Evolutionary conservation across 2,329 filamentous ascomycete genomes (phyloP), one percentile per base, ranked within the genome.

Genomic region (Penicillium frequentans): DNA sequence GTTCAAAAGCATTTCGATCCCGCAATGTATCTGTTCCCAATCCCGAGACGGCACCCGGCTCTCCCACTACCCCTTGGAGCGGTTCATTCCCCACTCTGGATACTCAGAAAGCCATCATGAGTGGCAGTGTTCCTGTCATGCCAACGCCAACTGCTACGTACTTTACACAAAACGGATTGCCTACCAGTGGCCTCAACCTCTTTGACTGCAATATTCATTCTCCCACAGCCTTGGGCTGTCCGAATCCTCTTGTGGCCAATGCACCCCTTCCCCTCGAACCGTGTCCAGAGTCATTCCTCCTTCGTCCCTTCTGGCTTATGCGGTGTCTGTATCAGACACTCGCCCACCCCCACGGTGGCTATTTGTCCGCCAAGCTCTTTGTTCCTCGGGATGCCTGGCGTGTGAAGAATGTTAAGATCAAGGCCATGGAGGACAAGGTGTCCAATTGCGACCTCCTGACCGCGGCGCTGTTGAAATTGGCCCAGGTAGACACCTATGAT

Each of bases 291-390:
- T 91, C 96, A 42, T 88, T 89, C 58, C 83, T 97, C 67, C 82
- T 98, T n/a, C 87, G 95, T 21, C 96, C 95, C 2, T 99, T 97
- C 74, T 99, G 95, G 95, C 81, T 99, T 45, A 96, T 99, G 91
- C 87, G 95, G 54, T 93, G 90, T 60, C 82, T 99, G 26, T 96
- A 95, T 70, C 91, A 97, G 72, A 96, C 93, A 0, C 86, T 99
- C 45, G 89, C 88, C 19, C 93, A 99, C 69, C 91, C 93, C 2
- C 87, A 91, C 24, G 95, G 95, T 37, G 95, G 93, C 16, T 99
- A 97, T 70, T 71, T 99, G 21, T 96, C 93, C 52, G 93, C 88
- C 23, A 93, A 92, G 67, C 83, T 99, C 0, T 99, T 99, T 70
- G 84, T 99, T 5, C 93, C 95, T 6, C 85, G 90, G 51, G 93